A percentile compares a stretch with the other conserved stretches of the same genome.
Conservation (phyloP, 106 monocot genomes). For the Dactylorhiza incarnata region DNA sequence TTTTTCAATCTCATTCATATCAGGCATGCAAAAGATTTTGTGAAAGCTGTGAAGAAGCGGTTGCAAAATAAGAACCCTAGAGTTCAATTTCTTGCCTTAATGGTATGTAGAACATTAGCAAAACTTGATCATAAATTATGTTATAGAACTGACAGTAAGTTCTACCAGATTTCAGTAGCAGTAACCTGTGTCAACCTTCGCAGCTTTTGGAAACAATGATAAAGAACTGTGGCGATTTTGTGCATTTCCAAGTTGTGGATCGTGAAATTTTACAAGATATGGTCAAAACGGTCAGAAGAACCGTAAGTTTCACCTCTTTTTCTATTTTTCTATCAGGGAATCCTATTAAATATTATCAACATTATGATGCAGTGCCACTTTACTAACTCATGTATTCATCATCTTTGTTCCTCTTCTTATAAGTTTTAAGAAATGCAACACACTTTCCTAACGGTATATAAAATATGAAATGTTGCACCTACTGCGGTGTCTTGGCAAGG, state of each 20-base stretch:
- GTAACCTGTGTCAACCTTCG: conserved; percentile 11
- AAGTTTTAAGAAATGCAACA: background rate
- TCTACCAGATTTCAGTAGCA: conserved; percentile 2
- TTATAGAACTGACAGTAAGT: background rate
- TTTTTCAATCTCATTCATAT: background rate
- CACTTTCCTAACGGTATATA: background rate
- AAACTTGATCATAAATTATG: background rate
- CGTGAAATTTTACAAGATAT: conserved; percentile 87
- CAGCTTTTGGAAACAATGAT: conserved; percentile 94
- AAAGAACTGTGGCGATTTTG: conserved; percentile 92
- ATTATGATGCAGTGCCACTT: background rate
- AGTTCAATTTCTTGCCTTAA: conserved; percentile 79
- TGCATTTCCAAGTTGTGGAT: conserved; percentile 86
- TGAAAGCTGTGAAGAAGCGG: conserved; percentile 79
- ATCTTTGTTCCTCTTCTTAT: background rate
- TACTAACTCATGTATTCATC: background rate
- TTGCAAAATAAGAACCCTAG: conserved; percentile 58
- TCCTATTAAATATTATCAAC: background rate
- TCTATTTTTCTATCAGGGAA: conserved; percentile 1
- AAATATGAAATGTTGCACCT: no score
- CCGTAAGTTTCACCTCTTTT: conserved; percentile 28
- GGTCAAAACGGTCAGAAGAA: conserved; percentile 87
- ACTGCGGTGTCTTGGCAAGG: no score
- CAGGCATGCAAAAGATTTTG: conserved; percentile 84
- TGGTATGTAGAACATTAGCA: conserved; percentile 36